Percentiles rank a stretch among this genome's conserved stretches.
These are phyloP conservation scores for Fusarium ramigenum DNA, from an alignment of 2,329 filamentous ascomycete genomes.

Conservation along the genomic window DNA sequence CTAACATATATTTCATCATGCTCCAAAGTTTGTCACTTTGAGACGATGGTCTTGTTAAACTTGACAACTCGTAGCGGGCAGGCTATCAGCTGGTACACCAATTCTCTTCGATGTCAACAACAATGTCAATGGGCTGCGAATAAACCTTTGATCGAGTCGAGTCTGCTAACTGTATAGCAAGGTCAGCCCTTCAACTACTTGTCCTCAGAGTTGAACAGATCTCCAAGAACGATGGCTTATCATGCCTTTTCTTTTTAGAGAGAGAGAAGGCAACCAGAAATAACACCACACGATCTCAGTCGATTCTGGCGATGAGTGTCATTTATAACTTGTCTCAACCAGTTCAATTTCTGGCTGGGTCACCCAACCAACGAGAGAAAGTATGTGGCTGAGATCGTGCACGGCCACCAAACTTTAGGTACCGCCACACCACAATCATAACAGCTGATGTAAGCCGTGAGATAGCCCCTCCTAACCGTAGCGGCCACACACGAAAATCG, in stretches of 20 bases:
- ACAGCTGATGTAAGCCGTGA: constrained; percentile 45
- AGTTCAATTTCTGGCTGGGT: neutral
- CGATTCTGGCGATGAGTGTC: neutral
- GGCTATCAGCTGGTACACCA: neutral
- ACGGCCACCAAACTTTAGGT: neutral
- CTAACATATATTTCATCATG: neutral
- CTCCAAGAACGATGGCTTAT: neutral
- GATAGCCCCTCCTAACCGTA: constrained; percentile 53
- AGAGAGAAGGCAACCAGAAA: neutral
- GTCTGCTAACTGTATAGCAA: neutral
- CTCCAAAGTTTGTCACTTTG: neutral
- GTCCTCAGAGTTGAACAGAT: neutral
- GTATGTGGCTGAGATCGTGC: neutral
- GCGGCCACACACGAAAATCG: constrained; percentile 58
- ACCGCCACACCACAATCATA: neutral
- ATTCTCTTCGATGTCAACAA: neutral
- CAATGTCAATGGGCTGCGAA: neutral
- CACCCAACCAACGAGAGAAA: neutral
- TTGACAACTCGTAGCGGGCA: neutral
- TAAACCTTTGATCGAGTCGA: neutral
- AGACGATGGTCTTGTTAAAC: neutral
- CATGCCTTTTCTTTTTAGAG: neutral
- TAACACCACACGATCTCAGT: neutral
- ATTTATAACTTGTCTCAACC: neutral
- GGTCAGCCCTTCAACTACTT: neutral